Base-by-base conservation (phyloP, 352 stramenopile genomes). In the Pythium biforme region DNA sequence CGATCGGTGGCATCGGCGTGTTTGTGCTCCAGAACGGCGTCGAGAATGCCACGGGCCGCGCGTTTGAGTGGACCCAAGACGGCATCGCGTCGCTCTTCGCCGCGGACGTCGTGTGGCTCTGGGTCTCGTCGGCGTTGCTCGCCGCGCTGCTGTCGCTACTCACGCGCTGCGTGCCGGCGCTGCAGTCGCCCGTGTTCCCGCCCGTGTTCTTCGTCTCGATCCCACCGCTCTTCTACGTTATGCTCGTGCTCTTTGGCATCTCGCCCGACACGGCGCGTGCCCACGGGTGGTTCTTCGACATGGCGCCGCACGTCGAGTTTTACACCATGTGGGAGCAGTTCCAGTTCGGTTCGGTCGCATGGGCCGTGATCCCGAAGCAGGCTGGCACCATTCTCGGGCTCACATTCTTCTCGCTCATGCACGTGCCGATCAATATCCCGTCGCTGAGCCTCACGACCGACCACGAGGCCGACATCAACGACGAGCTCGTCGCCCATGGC, bases 391-490 rank as follows among this genome's bases (percentile, higher is more conserved):
- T 98, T 49, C 29, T 97, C 1, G 86, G 89, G 0, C 77, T 98
- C 39, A 90, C 86, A 15, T 77, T 96, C 45, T 98, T 98, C 72
- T 97, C 88, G 48, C 76, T 98, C 43, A 97, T 98, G 79, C 90
- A 98, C 71, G 95, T 98, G 37, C 95, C 95, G 0, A 98, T 98
- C 55, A 98, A 98, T 64, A 98, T 98, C 64, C 94, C 95, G 49
- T 94, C 85, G 12, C 70, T 96, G 27, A 89, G 82, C 63, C 73
- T 95, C 43, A 92, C 86, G 5, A 93, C 80, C 1, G 83, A 86
- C 66, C 80, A 81, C 34, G 92, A 98, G 66, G 80, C 83, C 49
- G 89, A 98, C 69, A 97, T 98, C 63, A 97, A 98, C 64, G 77
- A 87, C 25, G 94, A 98, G 62, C 79, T 98, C 15, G 81, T 97